Evolutionary conservation across 164 flowering plant species (phyloP).

Genomic region (Cinnamomum chago): DNA sequence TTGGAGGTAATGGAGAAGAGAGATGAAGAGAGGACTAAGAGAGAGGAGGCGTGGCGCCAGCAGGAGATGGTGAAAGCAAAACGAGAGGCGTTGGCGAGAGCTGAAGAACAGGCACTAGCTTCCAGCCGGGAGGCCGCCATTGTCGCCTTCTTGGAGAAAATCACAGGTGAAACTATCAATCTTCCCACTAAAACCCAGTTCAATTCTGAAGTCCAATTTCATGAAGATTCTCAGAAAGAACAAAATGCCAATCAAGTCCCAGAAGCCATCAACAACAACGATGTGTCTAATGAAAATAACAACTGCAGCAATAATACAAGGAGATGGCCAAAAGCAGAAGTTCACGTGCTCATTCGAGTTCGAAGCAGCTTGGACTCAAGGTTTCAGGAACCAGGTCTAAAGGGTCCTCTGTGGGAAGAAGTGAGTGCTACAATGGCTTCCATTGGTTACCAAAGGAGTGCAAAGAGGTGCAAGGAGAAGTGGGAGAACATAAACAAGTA

Average conservation of each 20-base stretch:
- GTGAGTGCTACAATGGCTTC: constrained; percentile 18
- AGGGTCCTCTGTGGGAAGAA: constrained; percentile 21
- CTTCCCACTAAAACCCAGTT: constrained; percentile 5
- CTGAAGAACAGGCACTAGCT: constrained; percentile 15
- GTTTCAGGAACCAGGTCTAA: constrained; percentile 19
- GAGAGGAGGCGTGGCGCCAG: constrained; percentile 17
- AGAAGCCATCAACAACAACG: neutral
- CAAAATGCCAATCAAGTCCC: neutral
- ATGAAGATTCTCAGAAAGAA: neutral
- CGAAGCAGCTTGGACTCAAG: constrained; percentile 10
- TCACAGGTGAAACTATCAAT: constrained; percentile 11
- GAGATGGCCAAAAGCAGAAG: constrained; percentile 20
- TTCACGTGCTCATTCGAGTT: constrained; percentile 17
- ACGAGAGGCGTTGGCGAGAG: constrained; percentile 10
- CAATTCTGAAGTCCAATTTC: neutral
- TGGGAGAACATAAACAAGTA: constrained; percentile 24
- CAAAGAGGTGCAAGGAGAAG: constrained; percentile 25
- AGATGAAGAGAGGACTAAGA: constrained; percentile 10
- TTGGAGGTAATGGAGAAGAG: constrained; percentile 18
- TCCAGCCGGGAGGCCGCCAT: constrained; percentile 18
- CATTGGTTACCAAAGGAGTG: constrained; percentile 16
- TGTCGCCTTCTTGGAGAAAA: constrained; percentile 17
- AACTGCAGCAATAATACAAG: neutral
- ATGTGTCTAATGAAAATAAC: neutral
- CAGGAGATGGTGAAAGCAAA: constrained; percentile 9